Conservation (phyloP, 306 rosid genomes). For the Cicer chorassanicum region DNA sequence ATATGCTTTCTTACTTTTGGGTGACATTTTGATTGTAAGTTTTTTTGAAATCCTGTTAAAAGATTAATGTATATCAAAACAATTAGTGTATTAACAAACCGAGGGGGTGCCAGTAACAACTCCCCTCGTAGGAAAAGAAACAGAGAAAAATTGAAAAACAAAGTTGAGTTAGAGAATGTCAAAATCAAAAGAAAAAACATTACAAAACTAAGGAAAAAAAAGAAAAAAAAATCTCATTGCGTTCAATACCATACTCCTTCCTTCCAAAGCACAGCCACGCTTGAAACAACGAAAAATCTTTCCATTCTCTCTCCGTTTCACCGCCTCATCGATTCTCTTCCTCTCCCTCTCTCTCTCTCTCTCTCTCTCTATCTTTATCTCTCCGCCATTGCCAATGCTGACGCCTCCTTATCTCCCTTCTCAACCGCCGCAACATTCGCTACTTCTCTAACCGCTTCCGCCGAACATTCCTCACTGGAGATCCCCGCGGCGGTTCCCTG, state of each 20-base stretch:
- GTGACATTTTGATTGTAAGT: too few relatives aligned
- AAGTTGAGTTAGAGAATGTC: too few relatives aligned
- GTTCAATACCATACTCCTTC: slow-evolving; percentile 29
- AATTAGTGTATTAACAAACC: too few relatives aligned
- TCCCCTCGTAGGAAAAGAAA: too few relatives aligned
- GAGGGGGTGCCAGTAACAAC: too few relatives aligned
- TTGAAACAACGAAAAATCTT: slow-evolving; percentile 44
- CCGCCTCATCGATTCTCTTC: slow-evolving; percentile 56
- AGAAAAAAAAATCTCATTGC: neutral
- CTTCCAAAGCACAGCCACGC: slow-evolving; percentile 39
- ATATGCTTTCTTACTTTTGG: too few relatives aligned
- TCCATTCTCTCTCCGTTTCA: slow-evolving; percentile 39
- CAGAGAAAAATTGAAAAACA: too few relatives aligned
- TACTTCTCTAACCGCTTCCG: slow-evolving; percentile 53
- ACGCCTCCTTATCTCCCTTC: slow-evolving; percentile 20
- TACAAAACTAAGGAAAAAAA: neutral
- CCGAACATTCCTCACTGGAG: slow-evolving; percentile 50
- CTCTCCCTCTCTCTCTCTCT: slow-evolving; percentile 40
- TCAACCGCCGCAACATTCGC: slow-evolving; percentile 22
- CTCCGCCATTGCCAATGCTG: slow-evolving; percentile 51
- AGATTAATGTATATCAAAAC: too few relatives aligned
- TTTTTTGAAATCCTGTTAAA: too few relatives aligned
- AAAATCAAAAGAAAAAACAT: neutral
- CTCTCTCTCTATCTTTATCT: slow-evolving; percentile 37
- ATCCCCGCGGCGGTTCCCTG: slow-evolving; percentile 34